These are phyloP conservation scores for Anacardium occidentale DNA, from an alignment of 345 rosid species.

Conservation along the genomic window DNA sequence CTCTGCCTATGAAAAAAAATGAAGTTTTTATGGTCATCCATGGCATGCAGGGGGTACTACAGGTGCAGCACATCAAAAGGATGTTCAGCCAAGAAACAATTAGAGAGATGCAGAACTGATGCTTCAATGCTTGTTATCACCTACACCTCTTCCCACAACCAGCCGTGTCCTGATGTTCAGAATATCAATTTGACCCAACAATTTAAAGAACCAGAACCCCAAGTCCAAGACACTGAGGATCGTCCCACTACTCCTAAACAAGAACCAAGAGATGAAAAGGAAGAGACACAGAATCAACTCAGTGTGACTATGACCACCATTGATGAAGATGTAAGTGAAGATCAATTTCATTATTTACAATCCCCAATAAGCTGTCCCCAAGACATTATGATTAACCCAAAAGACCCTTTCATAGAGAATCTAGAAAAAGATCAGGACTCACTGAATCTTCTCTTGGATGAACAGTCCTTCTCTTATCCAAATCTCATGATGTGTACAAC, in stretches of 20 bases:
- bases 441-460: conserved; percentile 38
- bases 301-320: conserved; percentile 2
- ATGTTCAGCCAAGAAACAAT: conserved; percentile 71
- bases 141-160: conserved; percentile 63
- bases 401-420: conserved; percentile 34
- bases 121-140: conserved; percentile 62
- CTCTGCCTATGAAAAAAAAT: neutral
- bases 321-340: conserved; percentile 32
- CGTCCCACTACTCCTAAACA: conserved; percentile 19
- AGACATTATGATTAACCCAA: conserved; percentile 37
- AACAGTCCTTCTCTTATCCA: conserved; percentile 43
- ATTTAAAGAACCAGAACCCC: conserved; percentile 17
- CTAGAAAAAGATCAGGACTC: conserved; percentile 15
- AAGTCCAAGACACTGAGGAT: conserved; percentile 7
- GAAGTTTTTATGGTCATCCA: neutral
- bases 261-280: conserved; percentile 23
- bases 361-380: conserved; percentile 33
- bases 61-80: conserved; percentile 76
- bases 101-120: conserved; percentile 67
- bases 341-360: conserved; percentile 45
- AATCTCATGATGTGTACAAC: conserved; percentile 27
- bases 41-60: conserved; percentile 57
- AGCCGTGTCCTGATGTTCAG: conserved; percentile 45
- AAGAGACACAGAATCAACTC: conserved; percentile 18
- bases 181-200: conserved; percentile 16